phyloP scores from a whole-genome alignment of 345 rosid genomes.

The Murraya koenigii region DNA sequence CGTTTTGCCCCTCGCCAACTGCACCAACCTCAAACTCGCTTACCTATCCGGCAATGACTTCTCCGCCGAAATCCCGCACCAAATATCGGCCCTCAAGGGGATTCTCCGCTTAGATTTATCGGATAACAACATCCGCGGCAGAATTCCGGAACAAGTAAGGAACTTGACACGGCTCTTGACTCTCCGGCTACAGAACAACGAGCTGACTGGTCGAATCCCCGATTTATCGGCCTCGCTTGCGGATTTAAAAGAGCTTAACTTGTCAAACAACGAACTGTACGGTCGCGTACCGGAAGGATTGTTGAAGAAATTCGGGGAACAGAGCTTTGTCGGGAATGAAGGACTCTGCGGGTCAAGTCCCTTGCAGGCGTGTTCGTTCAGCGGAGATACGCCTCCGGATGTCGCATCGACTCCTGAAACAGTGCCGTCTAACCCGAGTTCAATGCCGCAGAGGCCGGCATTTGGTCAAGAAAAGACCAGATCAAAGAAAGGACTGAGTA shows the following conservation, averaged over 20 bases:
- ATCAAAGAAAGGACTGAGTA: constrained; percentile 41
- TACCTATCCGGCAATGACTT: constrained; percentile 77
- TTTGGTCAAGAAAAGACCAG: constrained; percentile 19
- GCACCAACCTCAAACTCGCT: constrained; percentile 67
- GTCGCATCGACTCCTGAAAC: constrained; percentile 31
- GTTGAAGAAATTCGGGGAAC: constrained; percentile 52
- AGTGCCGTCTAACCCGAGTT: constrained; percentile 80
- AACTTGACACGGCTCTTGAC: constrained; percentile 63
- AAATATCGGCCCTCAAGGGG: constrained; percentile 52
- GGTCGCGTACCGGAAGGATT: constrained; percentile 58
- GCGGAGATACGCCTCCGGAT: constrained; percentile 39
- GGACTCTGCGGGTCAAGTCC: constrained; percentile 80
- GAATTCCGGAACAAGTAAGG: constrained; percentile 47
- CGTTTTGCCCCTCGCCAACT: constrained; percentile 53
- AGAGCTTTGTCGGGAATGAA: constrained; percentile 73
- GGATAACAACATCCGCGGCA: constrained; percentile 76
- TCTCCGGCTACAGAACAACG: constrained; percentile 77
- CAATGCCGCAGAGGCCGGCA: constrained; percentile 53
- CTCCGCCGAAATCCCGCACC: constrained; percentile 68
- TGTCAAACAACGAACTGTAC: constrained; percentile 71
- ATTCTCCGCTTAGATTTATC: constrained; percentile 77
- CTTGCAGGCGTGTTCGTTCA: constrained; percentile 54
- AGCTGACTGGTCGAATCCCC: constrained; percentile 71
- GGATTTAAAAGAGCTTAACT: constrained; percentile 50
- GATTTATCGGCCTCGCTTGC: constrained; percentile 54